phyloP scores from a whole-genome alignment of 2,329 filamentous ascomycete species.

The Sporothrix brunneoviolacea region DNA sequence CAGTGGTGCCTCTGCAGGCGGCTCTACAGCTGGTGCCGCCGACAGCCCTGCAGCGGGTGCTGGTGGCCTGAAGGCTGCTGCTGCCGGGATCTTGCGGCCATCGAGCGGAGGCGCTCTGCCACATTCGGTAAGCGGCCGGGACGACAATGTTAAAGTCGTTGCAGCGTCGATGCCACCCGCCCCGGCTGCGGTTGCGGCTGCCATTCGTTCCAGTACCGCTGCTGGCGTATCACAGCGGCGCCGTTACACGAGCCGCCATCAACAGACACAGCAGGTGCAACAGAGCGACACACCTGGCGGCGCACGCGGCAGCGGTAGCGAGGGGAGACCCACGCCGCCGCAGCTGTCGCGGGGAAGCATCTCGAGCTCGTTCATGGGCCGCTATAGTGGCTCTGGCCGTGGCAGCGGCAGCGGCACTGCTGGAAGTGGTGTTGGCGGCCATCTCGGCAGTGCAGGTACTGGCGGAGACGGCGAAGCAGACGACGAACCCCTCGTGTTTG shows the following conservation, averaged over 20 bases:
- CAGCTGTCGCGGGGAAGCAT: slow-evolving; percentile 42
- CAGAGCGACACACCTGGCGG: neutral
- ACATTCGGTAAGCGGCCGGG: neutral
- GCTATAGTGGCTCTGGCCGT: slow-evolving; percentile 13
- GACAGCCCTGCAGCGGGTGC: neutral
- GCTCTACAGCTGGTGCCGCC: neutral
- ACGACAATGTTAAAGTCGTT: too few relatives aligned
- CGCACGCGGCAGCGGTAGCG: slow-evolving; percentile 16
- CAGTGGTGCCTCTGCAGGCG: neutral
- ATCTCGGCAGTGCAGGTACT: slow-evolving; percentile 24
- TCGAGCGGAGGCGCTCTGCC: slow-evolving; percentile 10
- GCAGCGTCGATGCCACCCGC: slow-evolving; percentile 5
- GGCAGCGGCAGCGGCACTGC: slow-evolving; percentile 33
- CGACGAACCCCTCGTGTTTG: slow-evolving; percentile 65
- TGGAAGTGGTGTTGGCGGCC: slow-evolving; percentile 47
- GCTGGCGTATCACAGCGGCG: slow-evolving; percentile 12
- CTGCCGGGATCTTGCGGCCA: slow-evolving; percentile 7
- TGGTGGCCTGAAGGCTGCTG: neutral
- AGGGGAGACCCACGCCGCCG: slow-evolving; percentile 32
- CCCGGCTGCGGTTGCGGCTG: neutral
- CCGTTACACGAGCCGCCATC: slow-evolving; percentile 17
- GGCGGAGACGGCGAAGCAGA: slow-evolving; percentile 45
- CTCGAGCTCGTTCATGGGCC: slow-evolving; percentile 28
- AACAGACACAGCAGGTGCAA: neutral
- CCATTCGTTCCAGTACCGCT: neutral